phyloP scores from a whole-genome alignment of 1,284 basidiomycete species.

The Spongiforma sp. region DNA sequence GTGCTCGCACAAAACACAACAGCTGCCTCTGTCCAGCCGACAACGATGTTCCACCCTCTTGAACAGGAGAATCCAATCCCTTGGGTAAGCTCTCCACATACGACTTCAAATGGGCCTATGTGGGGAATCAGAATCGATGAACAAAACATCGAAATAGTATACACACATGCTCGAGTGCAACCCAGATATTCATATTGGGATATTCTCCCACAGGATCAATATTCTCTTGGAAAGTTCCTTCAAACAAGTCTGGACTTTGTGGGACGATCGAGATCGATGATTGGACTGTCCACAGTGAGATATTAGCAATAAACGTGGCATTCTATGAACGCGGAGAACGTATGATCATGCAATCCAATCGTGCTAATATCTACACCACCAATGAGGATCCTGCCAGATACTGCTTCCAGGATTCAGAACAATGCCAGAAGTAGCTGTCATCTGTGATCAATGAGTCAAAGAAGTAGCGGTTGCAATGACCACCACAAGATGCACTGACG shows the following conservation, averaged over 20 bases:
- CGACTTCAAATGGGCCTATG: conserved; percentile 66
- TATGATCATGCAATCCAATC: conserved; percentile 83
- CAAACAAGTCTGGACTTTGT: conserved; percentile 82
- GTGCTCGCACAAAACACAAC: conserved; percentile 82
- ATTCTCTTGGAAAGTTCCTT: conserved; percentile 86
- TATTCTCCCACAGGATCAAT: conserved; percentile 79
- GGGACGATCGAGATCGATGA: conserved; percentile 90
- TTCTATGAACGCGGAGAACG: conserved; percentile 27
- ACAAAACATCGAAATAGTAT: conserved; percentile 9
- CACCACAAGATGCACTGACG: conserved; percentile 59
- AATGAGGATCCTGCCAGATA: conserved; percentile 78
- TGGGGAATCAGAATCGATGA: neutral
- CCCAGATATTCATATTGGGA: conserved; percentile 84
- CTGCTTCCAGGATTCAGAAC: conserved; percentile 86
- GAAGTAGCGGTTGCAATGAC: neutral
- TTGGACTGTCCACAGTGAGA: conserved; percentile 54
- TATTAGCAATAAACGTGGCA: too few relatives aligned
- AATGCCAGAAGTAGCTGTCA: conserved; percentile 64
- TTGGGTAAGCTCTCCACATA: conserved; percentile 77
- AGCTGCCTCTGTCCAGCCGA: conserved; percentile 88
- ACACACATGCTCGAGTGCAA: conserved; percentile 73
- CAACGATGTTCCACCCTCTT: conserved; percentile 85
- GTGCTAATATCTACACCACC: conserved; percentile 86
- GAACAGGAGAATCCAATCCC: conserved; percentile 76
- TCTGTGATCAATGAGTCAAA: too few relatives aligned